Evolutionary conservation across 352 stramenopile species (phyloP).

Genomic region (Phytophthora tubulina): DNA sequence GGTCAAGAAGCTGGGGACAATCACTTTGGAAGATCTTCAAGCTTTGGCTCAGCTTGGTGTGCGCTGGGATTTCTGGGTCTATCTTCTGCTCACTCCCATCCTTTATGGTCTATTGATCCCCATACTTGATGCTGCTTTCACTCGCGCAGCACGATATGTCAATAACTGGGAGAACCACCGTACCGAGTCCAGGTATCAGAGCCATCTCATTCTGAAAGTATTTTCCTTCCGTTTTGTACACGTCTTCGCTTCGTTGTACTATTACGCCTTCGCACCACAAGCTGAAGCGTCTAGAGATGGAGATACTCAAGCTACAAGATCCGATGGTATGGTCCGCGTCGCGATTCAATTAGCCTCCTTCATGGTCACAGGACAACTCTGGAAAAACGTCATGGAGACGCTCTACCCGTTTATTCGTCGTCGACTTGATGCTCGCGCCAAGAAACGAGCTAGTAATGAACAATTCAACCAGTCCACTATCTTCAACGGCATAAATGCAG

Average conservation of each 20-base stretch:
- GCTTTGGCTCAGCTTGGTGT: slow-evolving; percentile 69
- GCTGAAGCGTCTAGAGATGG: slow-evolving; percentile 13
- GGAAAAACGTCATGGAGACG: slow-evolving; percentile 94
- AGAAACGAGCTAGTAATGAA: slow-evolving; percentile 67
- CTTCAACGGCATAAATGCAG: slow-evolving; percentile 51
- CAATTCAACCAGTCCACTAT: slow-evolving; percentile 72
- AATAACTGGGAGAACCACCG: slow-evolving; percentile 96
- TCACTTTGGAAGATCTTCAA: slow-evolving; percentile 72
- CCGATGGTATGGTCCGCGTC: slow-evolving; percentile 88
- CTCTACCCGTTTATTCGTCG: slow-evolving; percentile 81
- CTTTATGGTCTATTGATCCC: slow-evolving; percentile 90
- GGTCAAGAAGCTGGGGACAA: slow-evolving; percentile 54
- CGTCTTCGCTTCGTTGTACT: slow-evolving; percentile 97
- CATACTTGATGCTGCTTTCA: slow-evolving; percentile 86
- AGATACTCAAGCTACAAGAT: slow-evolving; percentile 9
- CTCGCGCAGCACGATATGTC: slow-evolving; percentile 84
- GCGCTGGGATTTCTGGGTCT: slow-evolving; percentile 86
- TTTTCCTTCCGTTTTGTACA: slow-evolving; percentile 98
- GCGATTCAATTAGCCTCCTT: slow-evolving; percentile 94
- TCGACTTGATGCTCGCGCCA: slow-evolving; percentile 50
- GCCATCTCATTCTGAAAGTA: slow-evolving; percentile 98
- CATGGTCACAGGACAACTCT: slow-evolving; percentile 94
- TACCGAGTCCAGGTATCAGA: slow-evolving; percentile 87
- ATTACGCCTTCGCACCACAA: slow-evolving; percentile 92
- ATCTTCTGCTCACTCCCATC: slow-evolving; percentile 84